Evolutionary conservation across 495 filamentous ascomycete species (phyloP).

Genomic region (Paragyromitra xinjiangensis): DNA sequence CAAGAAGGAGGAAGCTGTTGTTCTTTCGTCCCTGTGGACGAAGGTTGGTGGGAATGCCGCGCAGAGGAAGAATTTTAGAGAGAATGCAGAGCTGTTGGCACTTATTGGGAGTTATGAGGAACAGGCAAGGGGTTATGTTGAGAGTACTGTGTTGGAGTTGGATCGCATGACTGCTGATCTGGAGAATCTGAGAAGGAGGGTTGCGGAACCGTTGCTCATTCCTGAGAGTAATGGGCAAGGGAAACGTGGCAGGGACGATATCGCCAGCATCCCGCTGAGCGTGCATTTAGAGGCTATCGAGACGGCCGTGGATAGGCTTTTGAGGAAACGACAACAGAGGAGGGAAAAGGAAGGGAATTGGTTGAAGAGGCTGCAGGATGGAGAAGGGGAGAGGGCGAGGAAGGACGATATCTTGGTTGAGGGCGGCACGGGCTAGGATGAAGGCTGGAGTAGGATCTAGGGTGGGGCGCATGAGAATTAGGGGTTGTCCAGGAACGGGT

Average conservation of each 20-base stretch:
- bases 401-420: slow-evolving; percentile 54
- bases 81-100: slow-evolving; percentile 56
- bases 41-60: slow-evolving; percentile 49
- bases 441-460: background rate
- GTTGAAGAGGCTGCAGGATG: slow-evolving; percentile 47
- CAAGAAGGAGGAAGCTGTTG: slow-evolving; percentile 56
- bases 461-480: background rate
- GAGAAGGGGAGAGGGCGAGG: slow-evolving; percentile 34
- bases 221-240: slow-evolving; percentile 32
- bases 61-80: slow-evolving; percentile 55
- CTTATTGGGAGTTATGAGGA: slow-evolving; percentile 57
- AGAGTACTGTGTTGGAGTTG: slow-evolving; percentile 56
- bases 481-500: slow-evolving; percentile 11
- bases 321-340: slow-evolving; percentile 50
- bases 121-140: slow-evolving; percentile 56
- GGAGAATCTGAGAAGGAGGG: slow-evolving; percentile 53
- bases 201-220: slow-evolving; percentile 55
- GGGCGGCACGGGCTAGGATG: slow-evolving; percentile 14
- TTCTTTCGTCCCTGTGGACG: slow-evolving; percentile 57
- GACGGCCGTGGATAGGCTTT: slow-evolving; percentile 46
- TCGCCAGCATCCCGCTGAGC: slow-evolving; percentile 47
- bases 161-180: slow-evolving; percentile 57
- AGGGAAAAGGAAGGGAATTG: slow-evolving; percentile 54
- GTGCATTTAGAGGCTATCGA: slow-evolving; percentile 55
- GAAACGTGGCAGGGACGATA: slow-evolving; percentile 31